These are phyloP conservation scores for Flaveria ramosissima DNA, from an alignment of 129 eudicot species.

Conservation along the genomic window DNA sequence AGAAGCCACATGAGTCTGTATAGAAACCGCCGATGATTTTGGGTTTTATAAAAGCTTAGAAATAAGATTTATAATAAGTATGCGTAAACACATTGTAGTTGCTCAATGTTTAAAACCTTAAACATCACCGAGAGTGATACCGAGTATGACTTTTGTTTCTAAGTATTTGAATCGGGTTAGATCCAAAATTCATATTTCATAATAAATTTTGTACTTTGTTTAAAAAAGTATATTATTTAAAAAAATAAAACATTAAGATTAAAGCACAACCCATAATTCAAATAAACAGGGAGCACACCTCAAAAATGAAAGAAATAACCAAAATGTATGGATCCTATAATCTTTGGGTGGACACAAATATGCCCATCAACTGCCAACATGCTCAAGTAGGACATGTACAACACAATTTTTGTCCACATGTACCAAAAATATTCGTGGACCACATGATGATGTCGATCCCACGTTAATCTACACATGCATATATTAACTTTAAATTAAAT, in stretches of 20 bases:
- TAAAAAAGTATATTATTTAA: not conserved
- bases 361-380: conserved; percentile 20
- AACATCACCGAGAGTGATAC: not conserved
- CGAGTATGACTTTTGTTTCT: not conserved
- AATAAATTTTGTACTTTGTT: not conserved
- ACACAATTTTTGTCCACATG: conserved; percentile 29
- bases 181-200: not conserved
- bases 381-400: conserved; percentile 26
- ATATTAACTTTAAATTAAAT: not conserved
- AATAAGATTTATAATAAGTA: not conserved
- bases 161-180: not conserved
- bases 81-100: not conserved
- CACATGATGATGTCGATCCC: conserved; percentile 13
- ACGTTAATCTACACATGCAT: not conserved
- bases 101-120: not conserved
- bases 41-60: not conserved
- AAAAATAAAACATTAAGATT: not conserved
- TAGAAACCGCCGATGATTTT: not conserved
- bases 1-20: no score
- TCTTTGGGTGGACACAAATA: conserved; percentile 6
- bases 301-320: conserved; percentile 18
- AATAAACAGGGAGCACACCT: not conserved
- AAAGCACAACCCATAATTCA: not conserved
- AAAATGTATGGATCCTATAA: conserved; percentile 15
- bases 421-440: conserved; percentile 10